Evolutionary conservation across 1,284 basidiomycete species (phyloP).

Genomic region (Jaminaea rosea): DNA sequence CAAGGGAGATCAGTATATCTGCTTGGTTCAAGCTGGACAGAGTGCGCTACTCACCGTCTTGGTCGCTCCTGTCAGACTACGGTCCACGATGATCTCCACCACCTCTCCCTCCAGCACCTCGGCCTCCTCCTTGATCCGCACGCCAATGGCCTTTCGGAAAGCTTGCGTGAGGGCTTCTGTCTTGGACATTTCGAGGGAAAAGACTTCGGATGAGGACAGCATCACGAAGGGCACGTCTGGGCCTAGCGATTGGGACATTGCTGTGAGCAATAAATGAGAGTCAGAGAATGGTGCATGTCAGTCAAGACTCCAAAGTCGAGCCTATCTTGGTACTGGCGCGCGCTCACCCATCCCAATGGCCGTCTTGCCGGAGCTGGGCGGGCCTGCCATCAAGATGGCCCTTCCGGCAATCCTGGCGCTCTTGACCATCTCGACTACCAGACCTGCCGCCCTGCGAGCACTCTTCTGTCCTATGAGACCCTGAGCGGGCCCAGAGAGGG

Average conservation of each 20-base stretch:
- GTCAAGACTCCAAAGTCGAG: background rate
- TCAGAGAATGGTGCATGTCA: background rate
- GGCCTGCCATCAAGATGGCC: constrained; percentile 93
- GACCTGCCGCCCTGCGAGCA: constrained; percentile 89
- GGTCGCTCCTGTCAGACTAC: constrained; percentile 93
- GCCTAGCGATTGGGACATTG: constrained; percentile 92
- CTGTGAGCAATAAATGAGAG: constrained; percentile 37
- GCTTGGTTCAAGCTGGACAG: too few species aligned
- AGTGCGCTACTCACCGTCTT: too few species aligned
- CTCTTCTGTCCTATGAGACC: constrained; percentile 95
- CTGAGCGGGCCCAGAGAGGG: constrained; percentile 60
- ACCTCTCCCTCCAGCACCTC: constrained; percentile 97
- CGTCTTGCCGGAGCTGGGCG: constrained; percentile 91
- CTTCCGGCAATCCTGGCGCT: constrained; percentile 88
- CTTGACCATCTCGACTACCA: constrained; percentile 96
- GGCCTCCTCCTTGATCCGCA: constrained; percentile 93
- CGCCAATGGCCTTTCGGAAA: constrained; percentile 87
- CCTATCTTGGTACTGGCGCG: too few species aligned
- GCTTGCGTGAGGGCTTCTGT: constrained; percentile 96
- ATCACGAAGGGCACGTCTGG: constrained; percentile 92
- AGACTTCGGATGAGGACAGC: constrained; percentile 94
- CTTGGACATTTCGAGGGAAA: constrained; percentile 90
- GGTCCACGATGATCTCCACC: constrained; percentile 95
- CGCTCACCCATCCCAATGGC: constrained; percentile 69
- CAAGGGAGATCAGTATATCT: too few species aligned